Conservation (phyloP, 768 basidiomycete species). For the Collybia nuda region DNA sequence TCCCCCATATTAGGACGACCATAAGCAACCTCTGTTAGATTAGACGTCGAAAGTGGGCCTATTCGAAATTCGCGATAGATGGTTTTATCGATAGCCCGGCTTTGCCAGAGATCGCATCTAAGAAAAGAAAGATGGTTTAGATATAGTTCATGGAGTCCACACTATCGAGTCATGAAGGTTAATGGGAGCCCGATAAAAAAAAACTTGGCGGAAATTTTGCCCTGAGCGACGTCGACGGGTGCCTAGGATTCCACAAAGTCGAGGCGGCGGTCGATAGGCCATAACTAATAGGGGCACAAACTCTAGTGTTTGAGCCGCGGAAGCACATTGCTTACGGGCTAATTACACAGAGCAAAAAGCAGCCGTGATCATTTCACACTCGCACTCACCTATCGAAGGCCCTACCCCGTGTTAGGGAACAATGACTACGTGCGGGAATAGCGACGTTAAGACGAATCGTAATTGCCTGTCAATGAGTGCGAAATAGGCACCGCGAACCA, state of each 20-base stretch:
- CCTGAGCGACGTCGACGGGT: too few relatives aligned
- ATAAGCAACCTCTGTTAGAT: too few relatives aligned
- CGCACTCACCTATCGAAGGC: too few relatives aligned
- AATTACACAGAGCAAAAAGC: too few relatives aligned
- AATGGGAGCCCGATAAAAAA: too few relatives aligned
- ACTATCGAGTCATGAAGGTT: neutral
- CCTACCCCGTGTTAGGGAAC: neutral
- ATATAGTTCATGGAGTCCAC: neutral
- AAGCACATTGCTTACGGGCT: too few relatives aligned
- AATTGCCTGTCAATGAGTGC: neutral
- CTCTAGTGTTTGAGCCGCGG: too few relatives aligned
- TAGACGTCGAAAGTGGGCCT: neutral
- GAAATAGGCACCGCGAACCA: neutral
- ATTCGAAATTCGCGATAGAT: neutral
- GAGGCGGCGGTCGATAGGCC: too few relatives aligned
- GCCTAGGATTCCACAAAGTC: too few relatives aligned
- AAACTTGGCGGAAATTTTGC: too few relatives aligned
- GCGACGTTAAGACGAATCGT: neutral
- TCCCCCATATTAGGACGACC: slow-evolving; percentile 3
- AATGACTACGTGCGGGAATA: slow-evolving; percentile 4
- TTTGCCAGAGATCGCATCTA: neutral
- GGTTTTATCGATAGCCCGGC: neutral
- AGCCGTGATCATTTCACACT: too few relatives aligned
- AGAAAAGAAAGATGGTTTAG: neutral
- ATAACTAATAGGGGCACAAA: too few relatives aligned